Base-by-base conservation (phyloP, 1,284 basidiomycete genomes). In the Ceratobasidium sp. region DNA sequence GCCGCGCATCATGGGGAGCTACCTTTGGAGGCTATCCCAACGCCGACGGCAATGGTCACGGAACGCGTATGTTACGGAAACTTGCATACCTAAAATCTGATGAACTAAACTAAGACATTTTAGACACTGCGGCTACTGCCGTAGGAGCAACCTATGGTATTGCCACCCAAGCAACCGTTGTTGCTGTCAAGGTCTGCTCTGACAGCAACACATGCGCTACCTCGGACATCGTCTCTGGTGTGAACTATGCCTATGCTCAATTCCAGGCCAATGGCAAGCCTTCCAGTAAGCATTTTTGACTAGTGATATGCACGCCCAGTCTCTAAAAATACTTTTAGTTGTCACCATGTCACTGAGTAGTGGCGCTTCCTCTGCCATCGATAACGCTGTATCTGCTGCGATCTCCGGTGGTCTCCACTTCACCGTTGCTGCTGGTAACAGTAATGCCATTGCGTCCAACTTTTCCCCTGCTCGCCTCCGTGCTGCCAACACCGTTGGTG, bases 131-230 rank as follows among this genome's bases (percentile, higher is more conserved):
- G 15, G 52, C 10, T 35, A 54, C 52, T 31, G 52, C 52, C 15
- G 52, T 35, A 13, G 52, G 52, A 20, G 29, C 29, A 15, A 54
- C 27, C 15, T 54, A 54, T 31, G 52, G 52, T 82, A 94, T 99
- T 52, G 96, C 96, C 69, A 99, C 98, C 87, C 86, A 86, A 74
- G 96, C 95, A 55, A 86, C 91, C 71, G 85, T 99, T 73, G 87
- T 94, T 73, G 97, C 97, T 58, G 96, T 99, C 82, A 99, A 99
- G 86, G 97, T 99, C 22, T 87, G 99, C 62, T 93, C 94, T 32
- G 87, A 90, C 62, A 92, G 94, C 75, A 97, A 97, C 52, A 92
- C 89, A 71, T 97, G 97, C 17, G 86, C 90, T 71, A 98, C 97
- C 94, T 90, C 92, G 57, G 96, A 98, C 76, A 96, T 98, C 74